These are phyloP conservation scores for Tillandsia leiboldiana DNA, from an alignment of 176 grass and related monocot species.

Conservation along the genomic window DNA sequence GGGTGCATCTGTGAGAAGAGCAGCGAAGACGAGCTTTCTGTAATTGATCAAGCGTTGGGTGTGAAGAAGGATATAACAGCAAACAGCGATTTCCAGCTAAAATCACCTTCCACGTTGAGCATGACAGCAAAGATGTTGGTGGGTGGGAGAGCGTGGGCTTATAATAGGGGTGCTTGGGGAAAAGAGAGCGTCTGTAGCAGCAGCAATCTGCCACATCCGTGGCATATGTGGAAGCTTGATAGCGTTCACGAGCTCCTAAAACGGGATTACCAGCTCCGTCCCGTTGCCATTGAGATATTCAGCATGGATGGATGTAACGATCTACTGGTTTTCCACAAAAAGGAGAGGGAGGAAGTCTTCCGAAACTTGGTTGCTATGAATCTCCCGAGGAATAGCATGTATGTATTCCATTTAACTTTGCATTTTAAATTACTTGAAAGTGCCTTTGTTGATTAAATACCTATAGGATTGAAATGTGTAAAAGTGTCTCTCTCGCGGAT, in stretches of 20 bases:
- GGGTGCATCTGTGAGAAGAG: constrained; percentile 90
- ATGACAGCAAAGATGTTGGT: constrained; percentile 38
- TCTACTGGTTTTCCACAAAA: constrained; percentile 99
- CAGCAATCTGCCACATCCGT: constrained; percentile 77
- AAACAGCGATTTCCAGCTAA: constrained; percentile 65
- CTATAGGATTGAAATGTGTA: no score
- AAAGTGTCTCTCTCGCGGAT: no score
- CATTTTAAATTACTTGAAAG: neutral
- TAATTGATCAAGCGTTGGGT: constrained; percentile 98
- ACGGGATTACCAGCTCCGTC: constrained; percentile 95
- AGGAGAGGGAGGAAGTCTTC: constrained; percentile 97
- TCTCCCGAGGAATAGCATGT: constrained; percentile 99
- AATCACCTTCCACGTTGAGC: constrained; percentile 58
- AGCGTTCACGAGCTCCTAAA: constrained; percentile 94
- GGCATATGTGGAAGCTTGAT: constrained; percentile 99
- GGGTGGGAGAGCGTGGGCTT: constrained; percentile 96
- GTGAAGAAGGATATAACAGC: constrained; percentile 82
- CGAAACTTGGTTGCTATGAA: constrained; percentile 88
- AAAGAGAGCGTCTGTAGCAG: constrained; percentile 86
- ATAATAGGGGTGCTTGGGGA: constrained; percentile 95
- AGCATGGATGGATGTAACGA: constrained; percentile 99
- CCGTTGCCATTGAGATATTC: constrained; percentile 97
- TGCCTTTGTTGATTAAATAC: no score
- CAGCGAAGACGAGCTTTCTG: constrained; percentile 86
- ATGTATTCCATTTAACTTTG: constrained; percentile 30